These are phyloP conservation scores for Chimonanthus praecox DNA, from an alignment of 164 flowering plant species.

Conservation along the genomic window DNA sequence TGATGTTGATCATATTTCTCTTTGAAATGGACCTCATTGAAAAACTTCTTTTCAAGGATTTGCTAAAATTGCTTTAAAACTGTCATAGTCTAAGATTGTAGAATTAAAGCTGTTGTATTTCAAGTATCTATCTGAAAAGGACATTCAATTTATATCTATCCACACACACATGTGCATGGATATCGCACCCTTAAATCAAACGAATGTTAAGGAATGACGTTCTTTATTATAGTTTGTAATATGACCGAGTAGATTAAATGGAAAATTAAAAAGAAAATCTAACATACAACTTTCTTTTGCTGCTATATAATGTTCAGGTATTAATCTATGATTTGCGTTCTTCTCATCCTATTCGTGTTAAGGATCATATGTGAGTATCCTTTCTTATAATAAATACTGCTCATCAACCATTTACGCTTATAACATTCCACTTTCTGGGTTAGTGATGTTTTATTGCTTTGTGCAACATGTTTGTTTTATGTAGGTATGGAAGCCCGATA, in stretches of 20 bases:
- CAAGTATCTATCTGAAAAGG: too few species aligned
- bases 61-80: too few species aligned
- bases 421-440: neutral
- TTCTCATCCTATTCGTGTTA: conserved; percentile 59
- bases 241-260: too few species aligned
- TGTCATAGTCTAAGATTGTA: too few species aligned
- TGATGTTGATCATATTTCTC: neutral
- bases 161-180: too few species aligned
- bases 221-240: neutral
- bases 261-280: too few species aligned
- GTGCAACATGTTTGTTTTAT: conserved; percentile 9
- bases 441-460: neutral
- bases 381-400: neutral
- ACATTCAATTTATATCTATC: too few species aligned
- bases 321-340: conserved; percentile 91
- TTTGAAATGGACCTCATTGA: neutral
- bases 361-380: conserved; percentile 84
- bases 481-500: conserved; percentile 86
- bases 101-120: too few species aligned
- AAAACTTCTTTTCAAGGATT: too few species aligned
- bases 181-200: too few species aligned
- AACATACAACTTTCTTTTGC: neutral
- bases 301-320: conserved; percentile 48
- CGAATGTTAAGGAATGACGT: too few species aligned
- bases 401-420: neutral